Evolutionary conservation across 2,329 filamentous ascomycete genomes (phyloP).

Genomic region (Aspergillus sojae): DNA sequence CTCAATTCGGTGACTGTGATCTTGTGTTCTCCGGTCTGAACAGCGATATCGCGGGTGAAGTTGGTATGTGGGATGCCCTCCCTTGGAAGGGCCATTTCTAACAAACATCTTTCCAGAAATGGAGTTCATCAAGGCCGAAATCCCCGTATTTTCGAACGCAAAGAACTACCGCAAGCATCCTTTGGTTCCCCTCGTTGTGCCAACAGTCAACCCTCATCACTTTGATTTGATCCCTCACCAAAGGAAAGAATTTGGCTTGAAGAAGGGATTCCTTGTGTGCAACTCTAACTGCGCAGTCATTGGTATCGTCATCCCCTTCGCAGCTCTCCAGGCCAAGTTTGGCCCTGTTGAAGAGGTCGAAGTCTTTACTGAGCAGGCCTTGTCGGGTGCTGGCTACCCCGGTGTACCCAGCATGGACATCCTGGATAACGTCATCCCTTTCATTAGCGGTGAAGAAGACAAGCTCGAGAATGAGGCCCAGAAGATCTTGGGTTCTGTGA

Average conservation of each 20-base stretch:
- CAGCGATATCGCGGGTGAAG: conserved; percentile 86
- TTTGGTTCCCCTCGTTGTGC: conserved; percentile 88
- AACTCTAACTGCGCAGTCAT: conserved; percentile 99
- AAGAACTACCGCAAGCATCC: conserved; percentile 95
- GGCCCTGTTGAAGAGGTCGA: conserved; percentile 76
- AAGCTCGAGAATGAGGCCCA: conserved; percentile 93
- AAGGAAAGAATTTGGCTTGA: conserved; percentile 68
- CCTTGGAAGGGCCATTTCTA: conserved; percentile 2
- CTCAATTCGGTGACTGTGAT: conserved; percentile 86
- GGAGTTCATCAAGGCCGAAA: conserved; percentile 84
- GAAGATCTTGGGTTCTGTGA: conserved; percentile 85
- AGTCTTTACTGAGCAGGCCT: conserved; percentile 92
- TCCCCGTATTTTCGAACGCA: conserved; percentile 94
- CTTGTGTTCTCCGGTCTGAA: conserved; percentile 92
- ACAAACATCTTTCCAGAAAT: conserved; percentile 62
- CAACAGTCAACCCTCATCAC: conserved; percentile 89
- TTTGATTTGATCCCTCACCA: conserved; percentile 89
- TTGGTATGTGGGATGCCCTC: conserved; percentile 63
- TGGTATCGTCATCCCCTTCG: conserved; percentile 91
- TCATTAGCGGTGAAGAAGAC: conserved; percentile 90
- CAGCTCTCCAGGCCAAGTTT: conserved; percentile 82
- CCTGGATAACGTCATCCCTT: conserved; percentile 93
- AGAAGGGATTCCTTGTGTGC: conserved; percentile 91
- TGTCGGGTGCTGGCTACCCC: conserved; percentile 78
- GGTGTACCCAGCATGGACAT: conserved; percentile 87